Evolutionary conservation across 2,329 filamentous ascomycete species (phyloP).

Genomic region (Talaromyces piceae): DNA sequence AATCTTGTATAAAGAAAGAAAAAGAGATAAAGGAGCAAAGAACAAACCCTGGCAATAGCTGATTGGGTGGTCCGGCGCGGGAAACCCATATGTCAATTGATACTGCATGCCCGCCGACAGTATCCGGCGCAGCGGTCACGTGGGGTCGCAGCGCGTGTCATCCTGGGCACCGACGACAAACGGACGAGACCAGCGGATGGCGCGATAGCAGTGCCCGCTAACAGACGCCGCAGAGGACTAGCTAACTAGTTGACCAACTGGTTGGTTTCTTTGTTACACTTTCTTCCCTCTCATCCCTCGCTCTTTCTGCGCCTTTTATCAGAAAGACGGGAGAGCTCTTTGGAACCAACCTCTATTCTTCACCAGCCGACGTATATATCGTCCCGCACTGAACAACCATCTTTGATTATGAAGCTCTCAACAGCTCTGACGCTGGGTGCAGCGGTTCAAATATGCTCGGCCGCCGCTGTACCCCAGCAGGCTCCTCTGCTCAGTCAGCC

Average conservation of each 20-base stretch:
- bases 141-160: neutral
- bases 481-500: constrained; percentile 2
- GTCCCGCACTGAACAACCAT: neutral
- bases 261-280: too few species aligned
- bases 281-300: neutral
- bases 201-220: neutral
- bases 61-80: too few species aligned
- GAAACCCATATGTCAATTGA: too few species aligned
- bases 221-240: too few species aligned
- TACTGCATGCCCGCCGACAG: too few species aligned
- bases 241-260: too few species aligned
- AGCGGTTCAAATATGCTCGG: constrained; percentile 6
- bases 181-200: too few species aligned
- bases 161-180: neutral
- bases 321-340: neutral
- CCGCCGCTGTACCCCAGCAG: constrained; percentile 5
- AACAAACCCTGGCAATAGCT: too few species aligned
- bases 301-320: neutral
- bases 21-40: too few species aligned
- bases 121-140: too few species aligned
- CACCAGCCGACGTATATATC: neutral
- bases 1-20: neutral
- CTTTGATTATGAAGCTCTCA: constrained; percentile 5
- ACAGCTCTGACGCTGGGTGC: constrained; percentile 8
- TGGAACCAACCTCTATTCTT: neutral